Conservation (phyloP, 2,329 filamentous ascomycete genomes). For the Cytospora piceicola region DNA sequence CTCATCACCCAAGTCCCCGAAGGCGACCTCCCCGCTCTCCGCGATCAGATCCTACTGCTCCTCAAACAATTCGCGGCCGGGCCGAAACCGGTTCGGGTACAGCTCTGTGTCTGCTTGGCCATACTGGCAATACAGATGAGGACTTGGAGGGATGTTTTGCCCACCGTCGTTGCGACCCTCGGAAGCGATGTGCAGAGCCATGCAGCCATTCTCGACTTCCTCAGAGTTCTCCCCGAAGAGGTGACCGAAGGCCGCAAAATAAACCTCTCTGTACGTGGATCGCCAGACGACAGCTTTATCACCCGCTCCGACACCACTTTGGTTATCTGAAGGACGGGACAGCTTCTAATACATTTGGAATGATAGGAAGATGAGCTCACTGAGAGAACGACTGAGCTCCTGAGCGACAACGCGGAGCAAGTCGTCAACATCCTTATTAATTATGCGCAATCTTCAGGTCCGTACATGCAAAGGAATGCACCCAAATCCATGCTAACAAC, state of each 20-base stretch:
- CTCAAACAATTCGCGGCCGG: slow-evolving; percentile 81
- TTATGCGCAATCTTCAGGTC: slow-evolving; percentile 91
- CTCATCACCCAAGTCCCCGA: slow-evolving; percentile 80
- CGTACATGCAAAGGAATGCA: slow-evolving; percentile 38
- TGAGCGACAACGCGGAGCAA: slow-evolving; percentile 87
- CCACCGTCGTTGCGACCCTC: slow-evolving; percentile 77
- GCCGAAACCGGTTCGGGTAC: slow-evolving; percentile 82
- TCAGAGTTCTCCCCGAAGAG: slow-evolving; percentile 96
- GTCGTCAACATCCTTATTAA: slow-evolving; percentile 86
- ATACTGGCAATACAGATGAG: slow-evolving; percentile 96
- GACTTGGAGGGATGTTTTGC: slow-evolving; percentile 90
- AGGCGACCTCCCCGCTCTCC: slow-evolving; percentile 73
- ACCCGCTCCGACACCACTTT: slow-evolving; percentile 38
- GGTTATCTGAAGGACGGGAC: slow-evolving; percentile 43
- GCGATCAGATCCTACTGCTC: slow-evolving; percentile 81
- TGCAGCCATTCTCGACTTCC: slow-evolving; percentile 90
- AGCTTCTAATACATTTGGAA: slow-evolving; percentile 49
- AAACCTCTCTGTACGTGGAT: slow-evolving; percentile 94
- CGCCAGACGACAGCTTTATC: slow-evolving; percentile 55
- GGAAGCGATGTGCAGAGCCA: slow-evolving; percentile 77
- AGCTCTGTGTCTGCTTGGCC: slow-evolving; percentile 92
- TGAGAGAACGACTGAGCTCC: slow-evolving; percentile 81
- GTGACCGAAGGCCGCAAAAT: slow-evolving; percentile 99
- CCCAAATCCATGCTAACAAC: slow-evolving; percentile 33
- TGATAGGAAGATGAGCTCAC: slow-evolving; percentile 93